A percentile compares a stretch with the other conserved stretches of the same genome.
These are phyloP conservation scores for Crithidia acanthocephali DNA, from an alignment of 208 protist genomes.

Conservation along the genomic window DNA sequence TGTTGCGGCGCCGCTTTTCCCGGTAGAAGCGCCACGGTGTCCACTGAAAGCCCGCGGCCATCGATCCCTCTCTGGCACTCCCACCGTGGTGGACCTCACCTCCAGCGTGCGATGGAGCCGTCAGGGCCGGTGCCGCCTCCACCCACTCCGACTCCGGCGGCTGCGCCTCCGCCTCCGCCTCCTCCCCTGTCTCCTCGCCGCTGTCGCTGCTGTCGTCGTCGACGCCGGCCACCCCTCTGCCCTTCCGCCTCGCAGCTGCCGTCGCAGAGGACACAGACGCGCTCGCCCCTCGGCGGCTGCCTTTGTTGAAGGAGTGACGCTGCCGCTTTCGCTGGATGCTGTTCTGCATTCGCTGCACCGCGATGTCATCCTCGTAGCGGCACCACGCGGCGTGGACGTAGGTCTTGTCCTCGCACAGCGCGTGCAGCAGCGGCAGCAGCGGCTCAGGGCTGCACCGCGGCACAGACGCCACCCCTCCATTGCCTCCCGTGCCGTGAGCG, in stretches of 20 bases:
- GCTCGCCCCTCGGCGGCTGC: neutral
- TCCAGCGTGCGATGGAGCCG: neutral
- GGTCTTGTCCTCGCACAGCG: slow-evolving; percentile 50
- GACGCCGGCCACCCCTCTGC: neutral
- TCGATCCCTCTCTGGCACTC: neutral
- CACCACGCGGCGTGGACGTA: slow-evolving; percentile 54
- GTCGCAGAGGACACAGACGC: neutral
- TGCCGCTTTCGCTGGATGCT: slow-evolving; percentile 34
- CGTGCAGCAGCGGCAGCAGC: slow-evolving; percentile 36
- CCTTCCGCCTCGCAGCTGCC: neutral
- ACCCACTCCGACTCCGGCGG: slow-evolving; percentile 32
- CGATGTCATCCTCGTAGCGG: slow-evolving; percentile 49
- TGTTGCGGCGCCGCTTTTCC: slow-evolving; percentile 20
- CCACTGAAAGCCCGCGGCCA: slow-evolving; percentile 28
- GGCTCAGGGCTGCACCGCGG: slow-evolving; percentile 18
- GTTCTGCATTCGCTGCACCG: slow-evolving; percentile 33
- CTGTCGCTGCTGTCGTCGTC: slow-evolving; percentile 7
- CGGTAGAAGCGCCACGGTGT: slow-evolving; percentile 35
- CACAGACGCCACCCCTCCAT: too few relatives aligned
- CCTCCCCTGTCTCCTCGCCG: slow-evolving; percentile 1
- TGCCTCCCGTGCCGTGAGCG: too few relatives aligned
- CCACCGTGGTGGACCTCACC: neutral
- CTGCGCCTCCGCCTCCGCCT: slow-evolving; percentile 13
- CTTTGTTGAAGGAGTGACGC: slow-evolving; percentile 27
- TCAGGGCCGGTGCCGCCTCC: slow-evolving; percentile 25